Evolutionary conservation across 371 early-diverging fungal species (phyloP), one percentile per base, ranked within the genome.

Genomic region (Entomophthora muscae): DNA sequence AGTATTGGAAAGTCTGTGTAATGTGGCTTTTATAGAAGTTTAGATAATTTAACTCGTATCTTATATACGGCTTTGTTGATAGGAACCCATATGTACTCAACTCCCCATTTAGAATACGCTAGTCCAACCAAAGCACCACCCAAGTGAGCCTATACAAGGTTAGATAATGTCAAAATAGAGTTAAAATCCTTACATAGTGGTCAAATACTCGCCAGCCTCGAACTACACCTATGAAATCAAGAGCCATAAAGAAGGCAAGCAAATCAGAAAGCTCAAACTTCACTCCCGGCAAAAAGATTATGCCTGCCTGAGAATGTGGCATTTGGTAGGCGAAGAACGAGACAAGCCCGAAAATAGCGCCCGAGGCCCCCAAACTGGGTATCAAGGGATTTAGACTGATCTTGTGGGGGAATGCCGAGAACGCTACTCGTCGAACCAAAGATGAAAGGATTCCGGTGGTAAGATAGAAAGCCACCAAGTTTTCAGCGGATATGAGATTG

Each of bases 381-480:
- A 81, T 57, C 29, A 88, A 70, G 0, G 75, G 68, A 26, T 73
- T 66, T 7, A 72, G 69, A 17, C 75, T 67, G 23, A 77, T 70
- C 24, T 78, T 67, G 82, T 84, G 3, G 13, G 42, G 52, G 22
- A 7, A 5, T 32, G 26, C 26, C 7, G 24, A 28, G 22, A 58
- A 21, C 3, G 22, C 24, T 5, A 21, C 31, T 7, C 24, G 23
- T 32, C 59, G 23, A 27, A 74, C 77, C 1, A 85, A 69, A 53
- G 81, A 79, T 0, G 89, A 79, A 0, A 76, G 64, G 22, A 83
- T 73, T 28, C 84, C 89, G 0, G 82, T 75, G 0, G 82, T 66
- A 21, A 88, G 33, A 63, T 90, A 90, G 64, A 86, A 82, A 0
- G 89, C 90, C 23, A 84, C 31, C 69, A 90, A 90, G 60, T 89